Evolutionary conservation across 2,329 filamentous ascomycete genomes (phyloP), one percentile per base, ranked within the genome.

Genomic region (Aquanectria penicillioides): DNA sequence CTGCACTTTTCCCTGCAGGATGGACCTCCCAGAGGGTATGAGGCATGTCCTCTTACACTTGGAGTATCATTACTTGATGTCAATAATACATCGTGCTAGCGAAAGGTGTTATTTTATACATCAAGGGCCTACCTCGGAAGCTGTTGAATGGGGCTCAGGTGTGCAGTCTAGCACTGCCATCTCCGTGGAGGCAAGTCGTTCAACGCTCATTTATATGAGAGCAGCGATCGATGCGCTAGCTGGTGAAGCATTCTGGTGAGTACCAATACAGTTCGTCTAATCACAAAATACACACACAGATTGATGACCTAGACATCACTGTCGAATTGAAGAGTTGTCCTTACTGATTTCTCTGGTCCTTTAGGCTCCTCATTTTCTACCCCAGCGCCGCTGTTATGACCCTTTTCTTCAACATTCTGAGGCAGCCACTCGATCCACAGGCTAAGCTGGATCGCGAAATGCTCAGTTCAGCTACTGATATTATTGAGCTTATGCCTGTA

Each of bases 1-100:
- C 6, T 57, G 13, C 73, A 74, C 1, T 65, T 75, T 7, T 68
- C 74, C 4, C 23, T 31, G 56, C 51, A 69, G 31, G 3, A 62
- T 69, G 12, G 64, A 54, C 6, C 38, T 62, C 6, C 72, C 75
- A n/a, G 69, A 75, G 13, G 79, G 72, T 46, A 83, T 85, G 77
- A 75, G 80, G 5, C 72, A 75, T 3, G 78, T 84, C 12, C 74
- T 81, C 40, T 65, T 85, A 3, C 78, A 83, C 13, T 69, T 87
- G 5, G 83, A 86, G 46, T 87, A 87, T 48, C 80, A 86, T 58
- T 77, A 85, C 52, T 77, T 85, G 36, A 76, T 86, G 69, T 80
- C 80, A 1, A 79, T 80, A 6, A 86, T 87, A 15, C 85, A 87
- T 60, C 75, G 80, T 4, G 83, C 84, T 0, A 86, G 81, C 26